Base-by-base conservation (phyloP, 2,329 filamentous ascomycete genomes). In the Ophiocordyceps robertsii region DNA sequence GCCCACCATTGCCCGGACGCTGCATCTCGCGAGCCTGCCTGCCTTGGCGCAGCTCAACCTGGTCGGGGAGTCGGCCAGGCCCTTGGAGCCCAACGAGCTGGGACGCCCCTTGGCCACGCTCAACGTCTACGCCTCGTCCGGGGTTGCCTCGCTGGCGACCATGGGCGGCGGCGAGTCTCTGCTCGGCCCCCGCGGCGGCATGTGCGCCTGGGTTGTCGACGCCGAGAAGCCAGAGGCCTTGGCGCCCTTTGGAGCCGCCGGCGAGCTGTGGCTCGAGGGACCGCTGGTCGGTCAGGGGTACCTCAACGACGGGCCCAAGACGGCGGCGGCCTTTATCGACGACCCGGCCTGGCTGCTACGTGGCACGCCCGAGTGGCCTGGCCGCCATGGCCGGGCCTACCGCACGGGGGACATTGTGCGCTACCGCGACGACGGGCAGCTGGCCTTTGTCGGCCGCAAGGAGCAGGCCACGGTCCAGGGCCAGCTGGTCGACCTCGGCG, bases 391-490 rank as follows among this genome's bases (percentile, higher is more conserved):
- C 6, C 56, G 56, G 3, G 46, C 65, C 6, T 72, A 70, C 47
- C 64, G 63, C 44, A 70, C 68, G 0, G 69, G 69, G 6, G 69
- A 73, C 46, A 55, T 72, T 4, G 68, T 58, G 2, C 56, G 55
- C 33, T 68, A 68, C 17, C 52, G 61, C 35, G 51, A 54, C 1
- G 45, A 53, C 29, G 51, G 49, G 2, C 53, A 51, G 24, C 51
- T 72, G 7, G 49, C 59, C 1, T 70, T 66, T 40, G 51, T 71
- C 38, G 71, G 70, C 39, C 70, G 70, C 46, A 72, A 77, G 48
- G 62, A 62, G 1, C 72, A 76, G 51, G 64, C 75, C 41, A 77
- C 76, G 50, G 53, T 77, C 13, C 62, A 65, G 24, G 77, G 77
- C 32, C 74, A 67, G 44, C 55, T 71, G 39, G 57, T 73, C 44